phyloP scores from a whole-genome alignment of 148 eudicot species.

The Nepenthes mirabilis region DNA sequence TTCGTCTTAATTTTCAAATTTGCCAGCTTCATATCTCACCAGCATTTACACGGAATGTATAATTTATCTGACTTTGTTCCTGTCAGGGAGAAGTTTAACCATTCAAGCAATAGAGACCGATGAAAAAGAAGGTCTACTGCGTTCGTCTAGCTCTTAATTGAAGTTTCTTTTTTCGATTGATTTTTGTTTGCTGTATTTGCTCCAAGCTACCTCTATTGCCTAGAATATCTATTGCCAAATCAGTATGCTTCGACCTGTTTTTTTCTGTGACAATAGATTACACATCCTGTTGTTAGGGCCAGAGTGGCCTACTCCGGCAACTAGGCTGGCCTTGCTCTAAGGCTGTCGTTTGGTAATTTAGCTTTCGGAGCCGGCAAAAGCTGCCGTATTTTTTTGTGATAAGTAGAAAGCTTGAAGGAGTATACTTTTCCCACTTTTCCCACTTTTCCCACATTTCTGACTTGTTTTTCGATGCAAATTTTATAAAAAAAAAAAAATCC shows the following conservation, averaged over 20 bases:
- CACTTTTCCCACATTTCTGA: too few species aligned
- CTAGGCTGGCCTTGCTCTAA: neutral
- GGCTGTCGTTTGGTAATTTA: constrained; percentile 3
- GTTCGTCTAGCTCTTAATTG: neutral
- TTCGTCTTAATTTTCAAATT: constrained; percentile 1
- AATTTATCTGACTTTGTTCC: neutral
- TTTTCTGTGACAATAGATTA: neutral
- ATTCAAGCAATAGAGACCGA: constrained; percentile 78
- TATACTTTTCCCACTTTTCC: too few species aligned
- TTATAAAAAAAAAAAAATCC: too few species aligned
- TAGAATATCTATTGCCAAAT: neutral
- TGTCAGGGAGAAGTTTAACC: constrained; percentile 46
- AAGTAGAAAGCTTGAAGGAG: too few species aligned
- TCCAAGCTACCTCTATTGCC: too few species aligned
- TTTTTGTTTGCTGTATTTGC: neutral
- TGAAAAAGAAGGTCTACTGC: constrained; percentile 43
- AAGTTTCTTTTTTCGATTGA: neutral
- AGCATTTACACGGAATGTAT: neutral
- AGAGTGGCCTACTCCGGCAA: too few species aligned
- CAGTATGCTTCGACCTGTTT: neutral
- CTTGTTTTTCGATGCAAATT: too few species aligned
- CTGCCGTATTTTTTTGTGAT: too few species aligned
- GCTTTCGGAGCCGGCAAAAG: neutral
- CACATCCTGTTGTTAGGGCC: neutral
- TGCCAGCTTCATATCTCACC: neutral